Evolutionary conservation across 257 asterid species (phyloP), one percentile per base, ranked within the genome.

Genomic region (Fraxinus americana): DNA sequence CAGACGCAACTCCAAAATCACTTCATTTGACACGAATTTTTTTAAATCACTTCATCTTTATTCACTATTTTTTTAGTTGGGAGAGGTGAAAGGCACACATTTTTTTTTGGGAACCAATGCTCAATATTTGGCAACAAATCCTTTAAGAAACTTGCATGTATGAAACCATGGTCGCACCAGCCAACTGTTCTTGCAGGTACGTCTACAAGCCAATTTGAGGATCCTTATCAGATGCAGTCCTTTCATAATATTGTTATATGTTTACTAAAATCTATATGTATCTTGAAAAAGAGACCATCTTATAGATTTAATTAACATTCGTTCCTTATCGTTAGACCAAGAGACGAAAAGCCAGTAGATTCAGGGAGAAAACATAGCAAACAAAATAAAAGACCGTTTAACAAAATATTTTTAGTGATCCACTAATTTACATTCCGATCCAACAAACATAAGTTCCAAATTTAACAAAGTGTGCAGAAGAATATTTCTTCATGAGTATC

Each of bases 131-230:
- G 97, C 97, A 91, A 91, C 70, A 91, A 72, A 69, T 89, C 85
- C 85, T 88, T 88, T 70, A 91, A 81, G 89, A 89, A 91, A 77
- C 91, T 89, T 34, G 92, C 89, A 80, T 91, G 92, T 12, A 91
- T 80, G 87, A 88, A 91, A 71, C 94, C 92, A 14, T 92, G 94
- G 67, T 91, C 89, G 63, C 94, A 87, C 91, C 92, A 91, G 13
- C 96, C 92, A 70, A 86, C 89, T 9, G 92, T 86, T 48, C 90
- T 77, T 36, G 96, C 94, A 67, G 92, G 92, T 76, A 87, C 75
- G 71, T 92, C 93, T 86, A 71, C 38, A 81, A 57, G 72, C 25
- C 38, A 70, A 27, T 82, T 72, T 66, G 77, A 72, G 48, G 34
- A 71, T 61, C 66, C 27, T 73, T 52, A n/a, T 43, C 14, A 71